These are phyloP conservation scores for Eruca vesicaria DNA, from an alignment of 441 rosid species.

Conservation along the genomic window DNA sequence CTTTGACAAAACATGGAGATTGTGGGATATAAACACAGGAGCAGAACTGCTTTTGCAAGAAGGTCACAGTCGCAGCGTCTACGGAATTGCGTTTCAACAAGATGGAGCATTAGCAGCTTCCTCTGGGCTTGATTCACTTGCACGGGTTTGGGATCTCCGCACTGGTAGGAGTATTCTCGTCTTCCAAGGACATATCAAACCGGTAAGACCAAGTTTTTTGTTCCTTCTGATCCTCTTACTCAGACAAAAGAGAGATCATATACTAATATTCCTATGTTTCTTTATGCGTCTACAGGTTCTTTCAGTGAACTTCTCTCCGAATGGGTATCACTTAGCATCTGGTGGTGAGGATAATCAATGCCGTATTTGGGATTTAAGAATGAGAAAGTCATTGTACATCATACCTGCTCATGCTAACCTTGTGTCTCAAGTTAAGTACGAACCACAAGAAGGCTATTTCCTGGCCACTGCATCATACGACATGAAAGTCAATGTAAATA, in stretches of 20 bases:
- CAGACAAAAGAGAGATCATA: not conserved
- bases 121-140: slow-evolving; percentile 83
- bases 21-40: slow-evolving; percentile 85
- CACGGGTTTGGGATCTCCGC: slow-evolving; percentile 97
- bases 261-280: not conserved
- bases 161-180: slow-evolving; percentile 87
- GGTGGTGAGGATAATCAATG: slow-evolving; percentile 96
- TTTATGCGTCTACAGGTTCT: slow-evolving; percentile 56
- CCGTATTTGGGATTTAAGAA: slow-evolving; percentile 92
- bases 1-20: slow-evolving; percentile 96
- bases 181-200: slow-evolving; percentile 92
- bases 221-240: not conserved
- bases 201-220: slow-evolving; percentile 45
- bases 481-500: slow-evolving; percentile 77
- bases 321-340: slow-evolving; percentile 91
- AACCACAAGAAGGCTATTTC: slow-evolving; percentile 94
- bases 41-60: slow-evolving; percentile 89
- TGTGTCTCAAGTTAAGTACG: slow-evolving; percentile 84
- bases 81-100: slow-evolving; percentile 84
- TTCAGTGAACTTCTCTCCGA: slow-evolving; percentile 83
- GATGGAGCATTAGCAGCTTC: slow-evolving; percentile 97
- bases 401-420: slow-evolving; percentile 95
- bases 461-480: slow-evolving; percentile 91
- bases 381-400: slow-evolving; percentile 68
- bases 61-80: slow-evolving; percentile 90